Base-by-base conservation (phyloP, 495 filamentous ascomycete genomes). In the Daldinia childiae region DNA sequence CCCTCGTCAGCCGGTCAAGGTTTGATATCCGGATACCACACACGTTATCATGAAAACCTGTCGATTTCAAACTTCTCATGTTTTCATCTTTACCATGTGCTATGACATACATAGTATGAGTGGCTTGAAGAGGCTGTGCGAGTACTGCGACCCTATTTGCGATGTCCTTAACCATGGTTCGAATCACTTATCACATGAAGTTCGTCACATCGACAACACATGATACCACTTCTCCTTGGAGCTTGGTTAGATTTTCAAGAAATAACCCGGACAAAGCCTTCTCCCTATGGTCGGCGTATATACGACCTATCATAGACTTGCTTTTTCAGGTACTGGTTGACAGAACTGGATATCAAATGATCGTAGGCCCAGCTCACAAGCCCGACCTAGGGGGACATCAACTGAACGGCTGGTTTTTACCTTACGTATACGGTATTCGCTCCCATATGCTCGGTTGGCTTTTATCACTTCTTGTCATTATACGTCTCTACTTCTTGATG, bases 161-260 rank as follows among this genome's bases (percentile, higher is more conserved):
- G 30, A 69, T 56, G 11, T 29, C 64, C 60, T 36, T 57, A 38
- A 7, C 39, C 32, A 48, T 62, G 48, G 55, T 55, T 72, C 21
- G 56, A 19, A 55, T 68, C 59, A 63, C 58, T 48, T 66, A 69
- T 73, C 65, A 73, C 66, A 73, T 73, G 71, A 73, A 73, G 24
- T 69, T 59, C 52, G 62, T 73, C 66, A 73, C 66, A 62, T 66
- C 57, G 50, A 17, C 39, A 52, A 73, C 71, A 66, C 71, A 73
- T 73, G 71, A 73, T 66, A 62, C 65, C 71, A 66, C 32, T 26
- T 43, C 38, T 48, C 17, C 45, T 14, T 12, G n/a, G 56, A 58
- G 38, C 51, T 54, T 63, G 34, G 65, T 41, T 48, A 56, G 24
- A 54, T 58, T 26, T 19, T 34, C 29, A 48, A 8, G 21, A 43